Evolutionary conservation across 352 stramenopile genomes (phyloP).

Genomic region (Elongisporangium senticosum): DNA sequence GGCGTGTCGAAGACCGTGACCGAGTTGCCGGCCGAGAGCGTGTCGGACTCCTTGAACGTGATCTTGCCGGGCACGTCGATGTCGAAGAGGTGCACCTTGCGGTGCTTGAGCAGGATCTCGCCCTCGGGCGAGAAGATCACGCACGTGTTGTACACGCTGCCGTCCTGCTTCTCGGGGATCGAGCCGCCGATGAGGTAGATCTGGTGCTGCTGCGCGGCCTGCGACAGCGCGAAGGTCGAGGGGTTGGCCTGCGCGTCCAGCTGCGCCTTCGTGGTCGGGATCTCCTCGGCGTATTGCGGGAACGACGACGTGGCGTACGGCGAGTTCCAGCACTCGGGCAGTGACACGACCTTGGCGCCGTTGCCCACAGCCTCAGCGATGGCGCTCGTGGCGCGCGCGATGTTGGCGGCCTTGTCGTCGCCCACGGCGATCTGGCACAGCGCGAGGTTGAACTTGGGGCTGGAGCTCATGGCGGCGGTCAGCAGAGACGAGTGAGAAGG

Average conservation of each 20-base stretch:
- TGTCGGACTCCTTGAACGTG: conserved; percentile 99
- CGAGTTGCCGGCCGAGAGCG: conserved; percentile 90
- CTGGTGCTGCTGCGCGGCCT: conserved; percentile 85
- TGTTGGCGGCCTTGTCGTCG: conserved; percentile 80
- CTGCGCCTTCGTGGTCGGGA: conserved; percentile 74
- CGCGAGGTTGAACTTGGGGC: conserved; percentile 85
- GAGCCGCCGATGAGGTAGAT: conserved; percentile 97
- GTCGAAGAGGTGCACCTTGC: conserved; percentile 99
- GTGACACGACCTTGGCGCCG: conserved; percentile 84
- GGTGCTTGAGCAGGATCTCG: conserved; percentile 96
- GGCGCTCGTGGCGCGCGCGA: conserved; percentile 62
- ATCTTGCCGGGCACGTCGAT: conserved; percentile 99
- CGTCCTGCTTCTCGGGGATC: conserved; percentile 88
- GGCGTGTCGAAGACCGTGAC: conserved; percentile 85
- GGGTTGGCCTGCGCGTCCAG: conserved; percentile 61
- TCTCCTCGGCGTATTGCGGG: conserved; percentile 95
- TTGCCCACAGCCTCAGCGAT: conserved; percentile 67
- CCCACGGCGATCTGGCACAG: conserved; percentile 95
- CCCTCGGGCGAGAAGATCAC: conserved; percentile 94
- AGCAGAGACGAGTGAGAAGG: conserved; percentile 2
- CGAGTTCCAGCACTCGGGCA: conserved; percentile 96
- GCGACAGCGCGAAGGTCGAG: conserved; percentile 85
- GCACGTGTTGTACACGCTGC: conserved; percentile 99
- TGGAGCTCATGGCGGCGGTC: conserved; percentile 35
- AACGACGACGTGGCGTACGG: conserved; percentile 98